Evolutionary conservation across 768 basidiomycete species (phyloP), one percentile per base, ranked within the genome.

Genomic region (Tricholoma matsutake): DNA sequence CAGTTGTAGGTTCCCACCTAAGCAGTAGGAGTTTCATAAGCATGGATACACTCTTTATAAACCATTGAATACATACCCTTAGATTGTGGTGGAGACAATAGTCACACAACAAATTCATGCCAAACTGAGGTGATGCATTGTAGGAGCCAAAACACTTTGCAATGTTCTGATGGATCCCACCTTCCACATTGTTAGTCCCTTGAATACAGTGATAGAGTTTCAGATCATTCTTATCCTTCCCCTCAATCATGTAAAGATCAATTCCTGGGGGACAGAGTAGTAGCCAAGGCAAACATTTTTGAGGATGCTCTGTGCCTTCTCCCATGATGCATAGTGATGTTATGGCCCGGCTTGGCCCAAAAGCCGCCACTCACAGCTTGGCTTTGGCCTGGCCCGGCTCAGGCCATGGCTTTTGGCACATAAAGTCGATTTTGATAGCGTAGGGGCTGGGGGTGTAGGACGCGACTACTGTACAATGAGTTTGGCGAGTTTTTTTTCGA

Each of bases 151-250:
- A 62, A 13, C 57, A 58, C 32, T 54, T 47, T 13, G 56, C 53
- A 29, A 62, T 59, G 52, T 54, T 62, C 39, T 61, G 66, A 51
- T 69, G 68, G 11, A 69, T 63, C 7, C 64, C 64, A 16, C 68
- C 68, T 51, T 69, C 65, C 4, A 65, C 61, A 35, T 37, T 35
- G 22, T 70, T 70, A 5, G 69, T 70, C n/a, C 68, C 68, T n/a
- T 58, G 41, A 16, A 63, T 31, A 49, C 62, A 60, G 22, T n/a
- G 57, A 56, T 70, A 70, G 3, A 68, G 22, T 3, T 58, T 54
- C 8, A 70, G 62, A 18, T 68, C 67, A 56, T 62, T 16, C 14
- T 52, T 9, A 45, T 69, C 65, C 41, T 58, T 43, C 6, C 39
- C 56, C 20, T 65, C 56, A 3, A 56, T 10, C 6, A 56, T 13